Evolutionary conservation across 768 basidiomycete species (phyloP), one percentile per base, ranked within the genome.

Genomic region (Suillus paluster): DNA sequence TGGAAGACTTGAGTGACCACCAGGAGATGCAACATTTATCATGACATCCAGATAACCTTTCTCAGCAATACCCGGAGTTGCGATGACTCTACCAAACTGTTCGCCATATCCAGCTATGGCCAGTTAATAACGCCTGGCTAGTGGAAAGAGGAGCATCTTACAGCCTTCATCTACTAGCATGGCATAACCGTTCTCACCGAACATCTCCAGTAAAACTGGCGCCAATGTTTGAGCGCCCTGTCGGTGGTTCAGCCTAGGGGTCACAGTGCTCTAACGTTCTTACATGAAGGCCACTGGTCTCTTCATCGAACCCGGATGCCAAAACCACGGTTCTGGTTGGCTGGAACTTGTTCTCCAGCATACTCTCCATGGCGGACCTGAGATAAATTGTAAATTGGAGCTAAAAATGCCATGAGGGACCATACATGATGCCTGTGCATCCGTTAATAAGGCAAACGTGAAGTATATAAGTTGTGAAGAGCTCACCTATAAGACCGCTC

Each of bases 151-250:
- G 12, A 39, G 48, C 38, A 30, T 72, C 78, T 68, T 72, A 87
- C 92, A 85, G 38, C 95, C 95, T 79, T 98, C 96, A 69, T 98
- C 96, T 38, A 98, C 81, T 49, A 97, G 73, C 70, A 97, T 81
- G 0, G 91, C 86, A 70, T 94, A 86, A 5, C 85, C 83, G 68
- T 94, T 74, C 62, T 83, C 71, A 39, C 94, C 95, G 70, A 92
- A 96, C 17, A 78, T 81, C 3, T 80, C 66, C 52, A 85, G 71
- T 34, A 97, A 75, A 49, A 77, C 76, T 12, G 75, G 68, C 0
- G 79, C 78, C 45, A 91, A 77, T 4, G 70, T 68, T 27, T 72
- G 73, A 10, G 88, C 90, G 36, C 89, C 89, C 86, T 90, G 63
- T 4, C 12, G 62, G 23, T 55, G 12, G 23, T 23, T 52, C 15